Base-by-base conservation (phyloP, 306 rosid genomes). In the Hippophae tibetana region DNA sequence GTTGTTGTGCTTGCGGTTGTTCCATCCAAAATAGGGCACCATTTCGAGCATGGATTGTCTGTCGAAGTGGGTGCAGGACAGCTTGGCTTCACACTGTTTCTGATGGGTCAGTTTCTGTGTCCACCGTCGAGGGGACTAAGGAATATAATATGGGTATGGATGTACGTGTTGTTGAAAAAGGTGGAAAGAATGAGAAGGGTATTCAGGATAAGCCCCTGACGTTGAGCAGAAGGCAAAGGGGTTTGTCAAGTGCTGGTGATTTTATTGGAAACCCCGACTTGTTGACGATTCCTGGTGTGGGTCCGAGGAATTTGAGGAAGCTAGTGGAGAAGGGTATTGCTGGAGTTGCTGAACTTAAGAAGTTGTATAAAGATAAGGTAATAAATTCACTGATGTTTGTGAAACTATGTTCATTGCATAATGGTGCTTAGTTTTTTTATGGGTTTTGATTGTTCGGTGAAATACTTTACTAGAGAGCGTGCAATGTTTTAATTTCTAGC, bases 231-330 rank as follows among this genome's bases (percentile, higher is more conserved):
- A 72, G 88, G 66, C 89, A 76, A 53, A 81, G 74, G 67, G 47
- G 82, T 43, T 52, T 78, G 12, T 56, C 79, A 5, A 46, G 48
- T 52, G 74, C 75, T 42, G 74, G 72, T 18, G 64, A 65, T 13
- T 13, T 71, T 14, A 65, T 73, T 1, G 76, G 80, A n/a, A 83
- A 74, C 69, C 95, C 98, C 47, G 96, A 92, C 66, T 83, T 92
- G 80, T 59, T 92, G 85, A 75, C 96, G 2, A 87, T 92, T 75
- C 96, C 96, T 0, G 98, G 96, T 1, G 96, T 92, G 40, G 96
- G 98, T 52, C 98, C 93, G 13, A 81, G 96, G 59, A 92, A 92
- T 79, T 72, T 87, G 79, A 78, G 74, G 71, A 92, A 92, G 75
- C 86, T 92, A 53, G 81, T 87, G 47, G 78, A 74, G 68, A 92